phyloP scores from a whole-genome alignment of 805 yeast genomes.

The Candida nonsorbophila region DNA sequence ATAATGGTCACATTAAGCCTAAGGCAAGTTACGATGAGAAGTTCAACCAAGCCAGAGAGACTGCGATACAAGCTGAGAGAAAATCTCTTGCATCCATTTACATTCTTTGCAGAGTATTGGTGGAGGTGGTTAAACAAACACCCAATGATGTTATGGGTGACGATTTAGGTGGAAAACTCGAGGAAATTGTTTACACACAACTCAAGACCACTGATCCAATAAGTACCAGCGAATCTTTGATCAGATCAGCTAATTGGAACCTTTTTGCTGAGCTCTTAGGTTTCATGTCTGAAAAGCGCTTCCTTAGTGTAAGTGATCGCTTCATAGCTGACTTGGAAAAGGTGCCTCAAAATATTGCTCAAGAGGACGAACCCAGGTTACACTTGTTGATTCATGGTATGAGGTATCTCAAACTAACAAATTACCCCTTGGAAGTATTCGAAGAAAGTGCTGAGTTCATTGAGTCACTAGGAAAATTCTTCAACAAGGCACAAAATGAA shows the following conservation, averaged over 20 bases:
- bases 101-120: slow-evolving; percentile 83
- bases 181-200: slow-evolving; percentile 90
- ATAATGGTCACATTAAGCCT: slow-evolving; percentile 10
- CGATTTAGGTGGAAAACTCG: slow-evolving; percentile 76
- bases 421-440: slow-evolving; percentile 82
- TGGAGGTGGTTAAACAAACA: slow-evolving; percentile 87
- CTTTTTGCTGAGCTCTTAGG: slow-evolving; percentile 86
- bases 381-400: slow-evolving; percentile 84
- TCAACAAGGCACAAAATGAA: slow-evolving; percentile 57
- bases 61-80: slow-evolving; percentile 79
- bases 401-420: slow-evolving; percentile 73
- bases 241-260: slow-evolving; percentile 91
- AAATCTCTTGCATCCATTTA: slow-evolving; percentile 83
- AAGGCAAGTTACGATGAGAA: slow-evolving; percentile 26
- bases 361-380: slow-evolving; percentile 48
- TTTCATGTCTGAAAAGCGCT: slow-evolving; percentile 79
- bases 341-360: slow-evolving; percentile 42
- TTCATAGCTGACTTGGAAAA: slow-evolving; percentile 91
- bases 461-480: slow-evolving; percentile 81
- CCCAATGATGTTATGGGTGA: slow-evolving; percentile 69
- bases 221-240: slow-evolving; percentile 51
- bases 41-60: slow-evolving; percentile 45
- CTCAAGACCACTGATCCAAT: slow-evolving; percentile 84
- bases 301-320: slow-evolving; percentile 84
- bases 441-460: slow-evolving; percentile 93